Base-by-base conservation (phyloP, 2,329 filamentous ascomycete genomes). In the Colletotrichum orchidophilum region DNA sequence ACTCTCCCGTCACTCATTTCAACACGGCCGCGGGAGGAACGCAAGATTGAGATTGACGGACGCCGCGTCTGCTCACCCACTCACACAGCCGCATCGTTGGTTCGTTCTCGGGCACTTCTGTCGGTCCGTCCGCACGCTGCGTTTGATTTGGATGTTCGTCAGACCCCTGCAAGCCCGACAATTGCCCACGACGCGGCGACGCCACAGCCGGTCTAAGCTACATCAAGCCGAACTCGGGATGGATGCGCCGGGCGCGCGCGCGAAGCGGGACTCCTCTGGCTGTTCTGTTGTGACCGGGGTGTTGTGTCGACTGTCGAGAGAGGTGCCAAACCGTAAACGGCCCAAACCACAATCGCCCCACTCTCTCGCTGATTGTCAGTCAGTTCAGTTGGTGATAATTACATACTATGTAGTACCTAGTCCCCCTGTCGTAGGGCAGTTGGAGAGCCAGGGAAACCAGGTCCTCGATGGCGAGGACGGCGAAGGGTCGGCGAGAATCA, bases 131-230 rank as follows among this genome's bases (percentile, higher is more conserved):
- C 68, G 68, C 54, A 46, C 8, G 26, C 50, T 8, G 58, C 31
- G 64, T 71, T 71, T 68, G 64, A 71, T 71, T 71, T 71, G 58
- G 68, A 71, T 71, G 42, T 71, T 71, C 68, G 35, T 71, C 64
- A 62, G 31, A 68, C 63, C 59, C 65, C 64, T 71, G 63, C 67
- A 67, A 52, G 50, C 57, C 50, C 67, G 63, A 67, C 39, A 61
- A 67, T 50, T 58, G 68, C n/a, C 15, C 39, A 18, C 39, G 8
- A 18, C 39, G 3, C 39, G n/a, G n/a, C 39, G 39, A 46, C 18
- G 39, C 39, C 39, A n/a, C 39, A 46, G 39, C 18, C 18, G 6
- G 39, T 46, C 68, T 70, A 67, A 67, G 50, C 68, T 52, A 33
- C 21, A 62, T 70, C 63, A 21, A 53, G 68, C 21, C 42, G 8